These are phyloP conservation scores for Monosporascus sp. DNA, from an alignment of 2,329 filamentous ascomycete genomes.

Conservation along the genomic window DNA sequence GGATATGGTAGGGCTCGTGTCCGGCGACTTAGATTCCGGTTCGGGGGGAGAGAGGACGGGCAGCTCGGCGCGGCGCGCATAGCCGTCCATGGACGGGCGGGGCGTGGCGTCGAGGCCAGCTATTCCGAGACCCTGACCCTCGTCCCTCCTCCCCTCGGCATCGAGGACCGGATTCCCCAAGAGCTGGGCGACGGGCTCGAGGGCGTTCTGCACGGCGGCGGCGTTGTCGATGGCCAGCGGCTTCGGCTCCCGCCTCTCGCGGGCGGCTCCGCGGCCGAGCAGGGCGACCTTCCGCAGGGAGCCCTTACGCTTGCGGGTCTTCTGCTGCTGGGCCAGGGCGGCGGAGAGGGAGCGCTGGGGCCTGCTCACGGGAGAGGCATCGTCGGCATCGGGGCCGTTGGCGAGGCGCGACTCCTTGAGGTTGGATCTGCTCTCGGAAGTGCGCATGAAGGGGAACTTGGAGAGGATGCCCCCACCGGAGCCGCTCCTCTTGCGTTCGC, in stretches of 20 bases:
- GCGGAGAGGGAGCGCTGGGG: conserved; percentile 27
- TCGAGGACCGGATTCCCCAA: background rate
- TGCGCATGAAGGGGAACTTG: conserved; percentile 63
- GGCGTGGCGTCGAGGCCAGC: conserved; percentile 35
- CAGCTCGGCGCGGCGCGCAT: conserved; percentile 31
- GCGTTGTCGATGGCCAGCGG: conserved; percentile 37
- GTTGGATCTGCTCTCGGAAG: conserved; percentile 24
- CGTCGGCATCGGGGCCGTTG: conserved; percentile 12
- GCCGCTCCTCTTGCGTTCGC: conserved; percentile 45
- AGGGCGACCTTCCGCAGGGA: conserved; percentile 84
- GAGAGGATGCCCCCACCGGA: conserved; percentile 62
- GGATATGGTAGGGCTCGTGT: conserved; percentile 50
- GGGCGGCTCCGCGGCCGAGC: conserved; percentile 65
- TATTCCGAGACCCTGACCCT: conserved; percentile 41
- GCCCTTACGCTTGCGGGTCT: conserved; percentile 67
- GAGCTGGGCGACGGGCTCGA: conserved; percentile 1
- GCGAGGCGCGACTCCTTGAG: conserved; percentile 20
- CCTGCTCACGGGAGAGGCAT: conserved; percentile 9
- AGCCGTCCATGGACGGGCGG: conserved; percentile 41
- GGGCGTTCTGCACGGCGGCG: conserved; percentile 12
- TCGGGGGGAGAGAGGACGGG: conserved; percentile 15
- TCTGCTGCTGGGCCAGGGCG: conserved; percentile 36
- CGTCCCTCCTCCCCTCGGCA: conserved; percentile 7
- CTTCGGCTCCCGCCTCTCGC: conserved; percentile 51
- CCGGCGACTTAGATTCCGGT: conserved; percentile 18